Evolutionary conservation across 2,329 filamentous ascomycete genomes (phyloP).

Genomic region (Aureobasidium sp.): DNA sequence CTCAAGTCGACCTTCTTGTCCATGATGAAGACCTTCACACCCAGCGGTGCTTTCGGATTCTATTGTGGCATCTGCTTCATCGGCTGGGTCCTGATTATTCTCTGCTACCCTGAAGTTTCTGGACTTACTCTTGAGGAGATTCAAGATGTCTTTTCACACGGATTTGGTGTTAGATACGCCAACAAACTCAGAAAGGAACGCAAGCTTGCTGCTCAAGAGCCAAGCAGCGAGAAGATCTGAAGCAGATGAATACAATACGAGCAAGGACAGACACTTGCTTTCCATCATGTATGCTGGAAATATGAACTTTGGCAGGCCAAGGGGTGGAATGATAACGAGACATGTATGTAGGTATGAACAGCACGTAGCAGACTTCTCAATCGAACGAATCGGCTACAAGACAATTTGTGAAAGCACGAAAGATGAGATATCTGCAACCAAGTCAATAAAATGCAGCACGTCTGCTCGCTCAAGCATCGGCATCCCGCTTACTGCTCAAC

Average conservation of each 20-base stretch:
- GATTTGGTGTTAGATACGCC: too few relatives aligned
- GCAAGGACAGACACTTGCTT: background rate
- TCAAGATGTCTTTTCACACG: too few relatives aligned
- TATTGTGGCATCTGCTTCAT: too few relatives aligned
- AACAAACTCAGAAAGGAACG: conserved; percentile 21
- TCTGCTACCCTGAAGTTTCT: too few relatives aligned
- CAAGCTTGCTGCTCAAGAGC: conserved; percentile 21
- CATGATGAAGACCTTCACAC: too few relatives aligned
- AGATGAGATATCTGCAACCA: background rate
- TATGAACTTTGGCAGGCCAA: background rate
- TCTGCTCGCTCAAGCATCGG: background rate
- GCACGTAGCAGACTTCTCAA: background rate
- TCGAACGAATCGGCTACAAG: background rate
- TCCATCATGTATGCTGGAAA: background rate
- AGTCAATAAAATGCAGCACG: background rate
- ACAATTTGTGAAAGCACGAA: too few relatives aligned
- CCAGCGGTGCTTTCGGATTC: too few relatives aligned
- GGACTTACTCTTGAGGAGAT: too few relatives aligned
- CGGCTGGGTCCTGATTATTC: too few relatives aligned
- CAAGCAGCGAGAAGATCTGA: background rate
- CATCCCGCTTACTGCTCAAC: background rate
- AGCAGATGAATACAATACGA: background rate
- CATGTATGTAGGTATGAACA: background rate
- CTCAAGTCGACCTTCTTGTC: too few relatives aligned
- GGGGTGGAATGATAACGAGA: background rate